phyloP scores from a whole-genome alignment of 495 filamentous ascomycete species.

The Stereocaulon alpinum region DNA sequence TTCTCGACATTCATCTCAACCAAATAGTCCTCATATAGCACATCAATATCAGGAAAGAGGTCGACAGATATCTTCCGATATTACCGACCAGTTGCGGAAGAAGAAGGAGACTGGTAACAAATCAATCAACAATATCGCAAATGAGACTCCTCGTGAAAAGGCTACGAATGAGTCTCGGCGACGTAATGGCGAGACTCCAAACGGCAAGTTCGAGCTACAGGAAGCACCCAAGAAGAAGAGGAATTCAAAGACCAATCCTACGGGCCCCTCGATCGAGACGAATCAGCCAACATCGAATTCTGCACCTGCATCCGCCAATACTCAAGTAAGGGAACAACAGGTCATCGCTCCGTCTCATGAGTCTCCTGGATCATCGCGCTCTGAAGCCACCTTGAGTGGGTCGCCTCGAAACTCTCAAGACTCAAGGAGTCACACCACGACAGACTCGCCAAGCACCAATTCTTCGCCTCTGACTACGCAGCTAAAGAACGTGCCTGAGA shows the following conservation, averaged over 20 bases:
- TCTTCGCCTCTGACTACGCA: conserved; percentile 19
- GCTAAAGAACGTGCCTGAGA: conserved; percentile 37
- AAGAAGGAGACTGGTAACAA: conserved; percentile 31
- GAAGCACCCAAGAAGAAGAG: conserved; percentile 62
- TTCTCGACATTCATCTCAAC: conserved; percentile 25
- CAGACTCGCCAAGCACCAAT: conserved; percentile 27
- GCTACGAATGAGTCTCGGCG: conserved; percentile 1
- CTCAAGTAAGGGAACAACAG: conserved; percentile 26
- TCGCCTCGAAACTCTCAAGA: conserved; percentile 33
- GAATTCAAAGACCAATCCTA: conserved; percentile 49
- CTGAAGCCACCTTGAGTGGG: conserved; percentile 22
- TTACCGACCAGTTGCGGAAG: conserved; percentile 31
- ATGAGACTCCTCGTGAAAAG: conserved; percentile 12
- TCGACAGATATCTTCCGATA: conserved; percentile 41
- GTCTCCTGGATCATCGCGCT: conserved; percentile 19
- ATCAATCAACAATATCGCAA: conserved; percentile 17
- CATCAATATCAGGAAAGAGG: conserved; percentile 87
- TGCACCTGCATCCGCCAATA: conserved; percentile 21
- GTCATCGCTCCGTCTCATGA: conserved; percentile 23
- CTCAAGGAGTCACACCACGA: conserved; percentile 30
- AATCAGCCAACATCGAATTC: conserved; percentile 29
- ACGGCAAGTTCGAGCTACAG: conserved; percentile 61
- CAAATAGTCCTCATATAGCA: conserved; percentile 71
- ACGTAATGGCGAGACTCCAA: conserved; percentile 19
- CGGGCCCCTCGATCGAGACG: conserved; percentile 25